Base-by-base conservation (phyloP, 768 basidiomycete species). In the Collybia sordida region DNA sequence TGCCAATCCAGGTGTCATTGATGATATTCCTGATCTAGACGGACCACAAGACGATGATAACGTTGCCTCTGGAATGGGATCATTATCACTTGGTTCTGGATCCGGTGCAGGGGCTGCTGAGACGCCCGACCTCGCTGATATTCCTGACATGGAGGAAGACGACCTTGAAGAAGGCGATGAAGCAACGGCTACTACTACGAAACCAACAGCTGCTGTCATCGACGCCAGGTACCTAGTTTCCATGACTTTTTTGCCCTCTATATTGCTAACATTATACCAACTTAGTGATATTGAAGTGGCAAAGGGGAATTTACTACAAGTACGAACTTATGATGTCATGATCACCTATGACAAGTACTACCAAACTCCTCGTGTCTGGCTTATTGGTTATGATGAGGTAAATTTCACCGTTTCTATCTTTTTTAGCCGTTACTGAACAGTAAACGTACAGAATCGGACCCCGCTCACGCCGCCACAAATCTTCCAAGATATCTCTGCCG, bases 311-410 rank as follows among this genome's bases (percentile, higher is more conserved):
- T 76, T 98, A 22, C 75, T 98, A 36, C 92, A 95, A 78, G 93
- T 98, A 35, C 83, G 97, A 62, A 99, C 96, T 9, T 99, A 99
- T 74, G 97, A 99, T 67, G 95, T 98, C 62, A 92, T 97, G 88
- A 98, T 99, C 75, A 93, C 92, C 42, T 99, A 98, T 68, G 97
- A 99, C 81, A 99, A 98, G 74, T 96, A 95, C 70, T 98, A 99
- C 71, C 97, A 98, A 69, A 98, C 95, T 11, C 97, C 97, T 19
- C 84, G 96, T 58, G 89, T 98, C 65, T 99, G 97, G 97, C 72
- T 99, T 51, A 82, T 95, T 56, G 97, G 97, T 17, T 98, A 98
- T 64, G 95, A 98, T 64, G 97, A 98, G 83, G 93, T 90, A 54
- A 49, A 56, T 42, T 45, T 19, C 25, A 49, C 41, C 43, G 34